Percentiles rank a stretch among this genome's conserved stretches.
These are phyloP conservation scores for Centaurea solstitialis DNA, from an alignment of 129 eudicot species.

Conservation along the genomic window DNA sequence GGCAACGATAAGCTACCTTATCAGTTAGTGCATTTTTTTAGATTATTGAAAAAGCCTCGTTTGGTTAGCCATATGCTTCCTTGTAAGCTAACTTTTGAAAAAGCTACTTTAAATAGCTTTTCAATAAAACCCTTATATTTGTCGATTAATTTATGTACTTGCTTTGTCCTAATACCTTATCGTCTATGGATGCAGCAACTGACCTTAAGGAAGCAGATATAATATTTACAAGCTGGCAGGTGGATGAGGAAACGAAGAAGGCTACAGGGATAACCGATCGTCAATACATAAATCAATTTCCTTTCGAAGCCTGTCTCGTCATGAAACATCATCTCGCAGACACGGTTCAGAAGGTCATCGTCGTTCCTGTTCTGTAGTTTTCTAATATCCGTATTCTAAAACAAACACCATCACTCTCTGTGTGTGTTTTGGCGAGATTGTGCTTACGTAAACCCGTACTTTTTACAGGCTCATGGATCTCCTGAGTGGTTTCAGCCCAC, in stretches of 20 bases:
- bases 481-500: constrained; percentile 91
- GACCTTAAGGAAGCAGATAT: constrained; percentile 94
- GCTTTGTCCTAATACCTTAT: background rate
- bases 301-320: constrained; percentile 94
- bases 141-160: too few relatives aligned
- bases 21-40: background rate
- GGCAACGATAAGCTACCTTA: background rate
- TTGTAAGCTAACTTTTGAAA: background rate
- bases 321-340: constrained; percentile 99
- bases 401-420: background rate
- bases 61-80: background rate
- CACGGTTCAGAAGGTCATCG: constrained; percentile 73
- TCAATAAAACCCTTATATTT: background rate
- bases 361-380: background rate
- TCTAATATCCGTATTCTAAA: background rate
- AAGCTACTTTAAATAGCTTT: background rate
- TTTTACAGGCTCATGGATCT: constrained; percentile 75
- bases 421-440: background rate
- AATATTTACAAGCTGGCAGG: constrained; percentile 84
- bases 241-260: constrained; percentile 82
- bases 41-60: background rate
- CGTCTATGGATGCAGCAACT: constrained; percentile 45
- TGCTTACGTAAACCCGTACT: constrained; percentile 8
- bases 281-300: constrained; percentile 92
- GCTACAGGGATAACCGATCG: constrained; percentile 72